Evolutionary conservation across 1,284 basidiomycete genomes (phyloP), one percentile per base, ranked within the genome.

Genomic region (Schizophyllum amplum): DNA sequence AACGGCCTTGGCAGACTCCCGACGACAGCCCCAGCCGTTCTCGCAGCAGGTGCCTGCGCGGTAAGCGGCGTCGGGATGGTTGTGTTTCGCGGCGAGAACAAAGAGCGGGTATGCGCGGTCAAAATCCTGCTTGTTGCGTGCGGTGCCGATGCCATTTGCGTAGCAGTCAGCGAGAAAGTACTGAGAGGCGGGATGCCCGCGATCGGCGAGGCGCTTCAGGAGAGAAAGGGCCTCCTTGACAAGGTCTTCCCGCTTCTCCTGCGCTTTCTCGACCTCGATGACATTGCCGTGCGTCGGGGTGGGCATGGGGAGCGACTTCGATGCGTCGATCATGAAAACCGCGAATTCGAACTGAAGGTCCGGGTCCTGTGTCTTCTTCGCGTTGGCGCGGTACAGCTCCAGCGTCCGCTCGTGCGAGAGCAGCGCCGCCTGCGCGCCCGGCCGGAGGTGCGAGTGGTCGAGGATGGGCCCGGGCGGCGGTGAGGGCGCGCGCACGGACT

Each of bases 151-250:
- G 15, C 96, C 96, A 69, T 98, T 98, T 47, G 95, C 91, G 69
- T 92, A 98, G 74, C 95, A 98, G 75, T 99, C 96, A 22, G 94
- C 96, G 61, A 98, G 81, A 72, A 98, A 96, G 76, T 98, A 98
- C 71, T 98, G 95, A 1, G 93, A 92, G 64, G 94, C 85, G 51
- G 92, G 86, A 71, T 98, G 95, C 1, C 96, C 95, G 57, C 96
- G 80, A 71, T 97, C 93, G 1, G 95, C 94, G 57, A 96, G 86
- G 49, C 88, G 86, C 68, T 94, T 95, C 60, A 98, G 82, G 53
- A 98, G 78, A 0, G 80, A 74, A 11, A 86, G 90, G 4, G 94
- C 94, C 73, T 98, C 96, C 57, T 85, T 84, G 63, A 92, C 76
- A 65, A 96, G 81, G 63, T 90, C 92, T 62, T 94, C 91, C 58